A percentile compares a stretch with the other conserved stretches of the same genome.
Evolutionary conservation across 106 monocot species (phyloP).

Genomic region (Dendrobium nobile): DNA sequence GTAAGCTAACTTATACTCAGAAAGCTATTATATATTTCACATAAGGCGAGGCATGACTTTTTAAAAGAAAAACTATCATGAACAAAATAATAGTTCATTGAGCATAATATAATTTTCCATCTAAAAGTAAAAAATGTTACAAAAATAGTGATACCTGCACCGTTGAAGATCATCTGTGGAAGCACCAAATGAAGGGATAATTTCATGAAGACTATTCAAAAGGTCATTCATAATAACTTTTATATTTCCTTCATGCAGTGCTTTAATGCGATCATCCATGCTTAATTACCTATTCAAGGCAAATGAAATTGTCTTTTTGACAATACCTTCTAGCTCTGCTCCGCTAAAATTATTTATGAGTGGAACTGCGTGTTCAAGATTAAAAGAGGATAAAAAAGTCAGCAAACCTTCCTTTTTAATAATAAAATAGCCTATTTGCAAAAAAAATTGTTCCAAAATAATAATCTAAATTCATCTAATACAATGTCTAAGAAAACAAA

Average conservation of each 20-base stretch:
- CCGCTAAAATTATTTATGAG: conserved; percentile 93
- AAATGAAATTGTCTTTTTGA: conserved; percentile 93
- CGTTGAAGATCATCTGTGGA: conserved; percentile 88
- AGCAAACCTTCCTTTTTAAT: neutral
- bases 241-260: conserved; percentile 86
- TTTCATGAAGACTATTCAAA: conserved; percentile 67
- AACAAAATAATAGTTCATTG: neutral
- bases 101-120: neutral
- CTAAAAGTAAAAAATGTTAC: neutral
- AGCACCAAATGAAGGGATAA: conserved; percentile 88
- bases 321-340: conserved; percentile 96
- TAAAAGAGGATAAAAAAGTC: neutral
- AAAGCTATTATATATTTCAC: no score
- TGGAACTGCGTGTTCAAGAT: conserved; percentile 56
- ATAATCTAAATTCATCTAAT: neutral
- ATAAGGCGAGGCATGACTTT: no score
- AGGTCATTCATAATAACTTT: conserved; percentile 95
- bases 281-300: conserved; percentile 83
- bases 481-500: neutral
- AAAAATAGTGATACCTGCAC: conserved; percentile 48
- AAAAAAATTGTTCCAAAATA: neutral
- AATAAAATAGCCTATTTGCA: neutral
- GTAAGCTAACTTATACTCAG: no score
- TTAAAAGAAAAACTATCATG: no score
- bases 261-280: conserved; percentile 91